A percentile compares a stretch with the other conserved stretches of the same genome.
phyloP scores from a whole-genome alignment of 2,329 filamentous ascomycete species.

The Exophiala spinifera region DNA sequence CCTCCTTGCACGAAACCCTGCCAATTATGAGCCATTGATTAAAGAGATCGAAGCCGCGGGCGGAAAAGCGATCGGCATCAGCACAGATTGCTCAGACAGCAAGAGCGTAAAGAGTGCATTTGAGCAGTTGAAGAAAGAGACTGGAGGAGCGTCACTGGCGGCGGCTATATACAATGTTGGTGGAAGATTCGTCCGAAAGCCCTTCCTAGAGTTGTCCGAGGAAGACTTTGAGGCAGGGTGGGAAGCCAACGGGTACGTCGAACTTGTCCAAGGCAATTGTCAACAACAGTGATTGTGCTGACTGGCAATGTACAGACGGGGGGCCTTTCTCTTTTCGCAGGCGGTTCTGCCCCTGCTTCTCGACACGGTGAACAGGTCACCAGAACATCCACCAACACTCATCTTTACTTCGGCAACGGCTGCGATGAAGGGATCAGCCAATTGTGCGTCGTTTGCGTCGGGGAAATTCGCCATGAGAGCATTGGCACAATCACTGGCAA shows the following conservation, averaged over 20 bases:
- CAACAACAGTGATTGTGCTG: not conserved
- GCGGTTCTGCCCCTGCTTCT: slow-evolving; percentile 67
- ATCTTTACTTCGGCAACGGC: slow-evolving; percentile 88
- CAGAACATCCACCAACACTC: slow-evolving; percentile 68
- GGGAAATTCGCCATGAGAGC: slow-evolving; percentile 78
- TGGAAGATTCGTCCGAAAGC: slow-evolving; percentile 57
- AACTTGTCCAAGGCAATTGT: not conserved
- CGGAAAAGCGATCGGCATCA: slow-evolving; percentile 60
- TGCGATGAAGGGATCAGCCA: slow-evolving; percentile 67
- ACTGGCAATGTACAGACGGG: slow-evolving; percentile 39
- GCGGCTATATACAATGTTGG: slow-evolving; percentile 62
- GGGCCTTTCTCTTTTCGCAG: slow-evolving; percentile 75
- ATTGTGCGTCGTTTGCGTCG: slow-evolving; percentile 68
- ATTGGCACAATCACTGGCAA: slow-evolving; percentile 69
- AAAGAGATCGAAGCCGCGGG: slow-evolving; percentile 58
- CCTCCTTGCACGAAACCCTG: slow-evolving; percentile 56
- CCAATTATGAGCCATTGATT: slow-evolving; percentile 55
- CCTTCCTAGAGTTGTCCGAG: slow-evolving; percentile 59
- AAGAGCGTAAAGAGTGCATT: slow-evolving; percentile 54
- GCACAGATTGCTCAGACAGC: slow-evolving; percentile 55
- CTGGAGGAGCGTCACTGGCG: slow-evolving; percentile 43
- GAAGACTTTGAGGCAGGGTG: slow-evolving; percentile 55
- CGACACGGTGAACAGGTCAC: slow-evolving; percentile 50
- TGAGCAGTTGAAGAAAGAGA: slow-evolving; percentile 52
- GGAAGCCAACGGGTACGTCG: slow-evolving; percentile 49